These are phyloP conservation scores for Kickxella alabastrina DNA, from an alignment of 192 early-diverging fungal species.

Conservation along the genomic window DNA sequence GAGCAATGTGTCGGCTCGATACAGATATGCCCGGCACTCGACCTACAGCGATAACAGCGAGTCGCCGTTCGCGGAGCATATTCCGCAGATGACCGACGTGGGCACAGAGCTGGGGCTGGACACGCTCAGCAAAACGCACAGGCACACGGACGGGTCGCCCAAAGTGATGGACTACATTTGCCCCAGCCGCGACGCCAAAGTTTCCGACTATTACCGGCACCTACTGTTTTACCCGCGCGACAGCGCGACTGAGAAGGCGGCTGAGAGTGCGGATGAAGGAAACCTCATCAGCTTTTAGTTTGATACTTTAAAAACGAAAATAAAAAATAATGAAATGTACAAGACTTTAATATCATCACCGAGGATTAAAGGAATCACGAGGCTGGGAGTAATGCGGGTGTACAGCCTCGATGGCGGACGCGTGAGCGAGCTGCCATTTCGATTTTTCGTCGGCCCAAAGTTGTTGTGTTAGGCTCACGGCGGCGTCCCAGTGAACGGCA, in stretches of 20 bases:
- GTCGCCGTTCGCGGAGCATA: constrained; percentile 37
- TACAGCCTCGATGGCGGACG: constrained; percentile 27
- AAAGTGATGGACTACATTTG: constrained; percentile 43
- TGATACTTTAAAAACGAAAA: neutral
- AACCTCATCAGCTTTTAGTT: constrained; percentile 17
- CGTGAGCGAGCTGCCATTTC: constrained; percentile 35
- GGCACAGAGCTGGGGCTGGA: constrained; percentile 39
- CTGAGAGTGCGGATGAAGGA: constrained; percentile 5
- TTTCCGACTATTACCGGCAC: constrained; percentile 32
- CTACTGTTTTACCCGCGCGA: constrained; percentile 19
- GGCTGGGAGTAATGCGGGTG: constrained; percentile 41
- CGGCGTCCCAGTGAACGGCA: constrained; percentile 12
- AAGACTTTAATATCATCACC: neutral
- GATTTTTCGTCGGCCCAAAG: constrained; percentile 20
- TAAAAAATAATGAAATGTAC: neutral
- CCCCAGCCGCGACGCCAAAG: constrained; percentile 37
- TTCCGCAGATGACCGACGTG: constrained; percentile 30
- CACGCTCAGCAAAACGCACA: constrained; percentile 33
- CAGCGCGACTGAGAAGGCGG: neutral
- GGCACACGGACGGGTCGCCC: constrained; percentile 38
- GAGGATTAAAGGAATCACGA: no score
- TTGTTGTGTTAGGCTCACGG: neutral
- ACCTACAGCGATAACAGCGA: constrained; percentile 25
- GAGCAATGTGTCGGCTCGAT: constrained; percentile 14
- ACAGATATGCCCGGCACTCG: constrained; percentile 23